These are phyloP conservation scores for Ambrosia hybrid DNA, from an alignment of 140 eudicot genomes.

Conservation along the genomic window DNA sequence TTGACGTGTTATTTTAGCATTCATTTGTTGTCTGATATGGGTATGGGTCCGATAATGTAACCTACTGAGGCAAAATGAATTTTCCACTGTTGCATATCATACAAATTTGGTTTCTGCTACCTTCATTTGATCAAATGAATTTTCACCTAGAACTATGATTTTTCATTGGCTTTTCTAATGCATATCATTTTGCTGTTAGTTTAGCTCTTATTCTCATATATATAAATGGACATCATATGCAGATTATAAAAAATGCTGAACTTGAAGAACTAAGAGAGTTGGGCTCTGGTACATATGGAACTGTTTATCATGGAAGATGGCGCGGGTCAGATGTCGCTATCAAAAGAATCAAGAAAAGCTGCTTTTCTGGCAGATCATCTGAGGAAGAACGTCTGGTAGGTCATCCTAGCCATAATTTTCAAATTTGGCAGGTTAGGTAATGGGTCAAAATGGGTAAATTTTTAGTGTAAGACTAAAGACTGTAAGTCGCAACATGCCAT, in stretches of 20 bases:
- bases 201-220: constrained; percentile 1
- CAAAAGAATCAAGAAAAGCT: constrained; percentile 70
- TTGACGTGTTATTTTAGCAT: not conserved
- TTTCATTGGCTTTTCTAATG: too few species aligned
- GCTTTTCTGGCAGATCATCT: constrained; percentile 73
- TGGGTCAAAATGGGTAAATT: constrained; percentile 1
- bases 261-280: constrained; percentile 77
- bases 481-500: not conserved
- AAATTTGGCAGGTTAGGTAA: not conserved
- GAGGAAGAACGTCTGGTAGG: constrained; percentile 77
- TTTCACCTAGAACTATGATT: too few species aligned
- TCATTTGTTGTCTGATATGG: too few species aligned
- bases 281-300: constrained; percentile 87
- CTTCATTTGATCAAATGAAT: too few species aligned
- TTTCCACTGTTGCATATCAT: too few species aligned
- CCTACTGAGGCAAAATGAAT: too few species aligned
- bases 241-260: constrained; percentile 74
- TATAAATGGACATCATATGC: constrained; percentile 18
- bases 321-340: constrained; percentile 89
- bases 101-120: too few species aligned
- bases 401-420: constrained; percentile 7
- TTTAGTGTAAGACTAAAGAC: not conserved
- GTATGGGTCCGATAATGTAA: too few species aligned
- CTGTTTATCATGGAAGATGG: constrained; percentile 91
- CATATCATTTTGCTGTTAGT: not conserved